Evolutionary conservation across 495 filamentous ascomycete genomes (phyloP), one percentile per base, ranked within the genome.

Genomic region (Talaromyces liani): DNA sequence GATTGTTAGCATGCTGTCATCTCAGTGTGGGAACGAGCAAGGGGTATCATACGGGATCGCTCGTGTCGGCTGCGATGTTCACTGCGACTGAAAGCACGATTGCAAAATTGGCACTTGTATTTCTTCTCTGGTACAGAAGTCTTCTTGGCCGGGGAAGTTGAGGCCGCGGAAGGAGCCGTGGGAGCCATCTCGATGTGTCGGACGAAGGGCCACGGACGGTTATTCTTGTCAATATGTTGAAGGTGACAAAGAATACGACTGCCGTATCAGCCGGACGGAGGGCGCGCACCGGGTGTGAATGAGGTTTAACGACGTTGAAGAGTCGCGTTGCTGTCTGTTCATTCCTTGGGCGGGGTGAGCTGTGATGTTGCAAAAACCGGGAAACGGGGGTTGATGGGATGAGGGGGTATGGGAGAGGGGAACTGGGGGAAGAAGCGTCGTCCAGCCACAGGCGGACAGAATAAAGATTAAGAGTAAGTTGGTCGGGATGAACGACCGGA

Each of bases 51-150:
- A 98, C 94, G 94, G 69, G 93, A 97, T 77, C 94, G 84, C 76
- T 98, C 94, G 79, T 98, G 94, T 79, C 94, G 83, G 77, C 92
- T 97, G 66, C 95, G 87, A 77, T 98, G 94, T 75, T 98, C 95
- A 73, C 92, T 97, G 73, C 95, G 84, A 79, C 91, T 96, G 74
- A 98, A 98, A 61, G 94, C 94, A 72, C 94, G 86, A 76, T 90
- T 91, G 82, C 94, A 98, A 77, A 97, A 98, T 83, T 96, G 91
- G 79, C 94, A 98, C 77, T 98, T 97, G 85, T 98, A 98, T 77
- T 96, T 97, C 81, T 93, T 91, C 80, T 97, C 93, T 51, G 93
- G 90, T 54, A 84, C 80, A 36, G 82, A 81, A 64, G 84, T 79
- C 70, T 86, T 85, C 72, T 82, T 82, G 61, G 80, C 73, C 69